Evolutionary conservation across 139 green algal species (phyloP), one percentile per base, ranked within the genome.

Genomic region (Zygnema circumcarinatum): DNA sequence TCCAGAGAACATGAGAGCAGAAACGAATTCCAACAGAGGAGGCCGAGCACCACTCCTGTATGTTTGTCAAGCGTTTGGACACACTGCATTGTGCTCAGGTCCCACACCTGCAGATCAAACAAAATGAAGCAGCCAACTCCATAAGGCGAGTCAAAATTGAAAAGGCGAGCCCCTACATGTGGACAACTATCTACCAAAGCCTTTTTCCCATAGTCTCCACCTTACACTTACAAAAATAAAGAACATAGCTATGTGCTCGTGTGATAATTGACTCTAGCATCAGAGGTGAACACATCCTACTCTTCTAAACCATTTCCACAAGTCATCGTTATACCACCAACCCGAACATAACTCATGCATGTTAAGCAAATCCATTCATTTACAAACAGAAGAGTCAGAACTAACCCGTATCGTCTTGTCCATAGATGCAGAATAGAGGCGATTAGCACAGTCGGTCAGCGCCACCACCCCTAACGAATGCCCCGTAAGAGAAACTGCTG

Each of bases 361-460:
- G n/a, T n/a, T n/a, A n/a, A n/a, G n/a, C n/a, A n/a, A n/a, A n/a
- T n/a, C n/a, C n/a, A n/a, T n/a, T n/a, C n/a, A n/a, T n/a, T n/a
- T n/a, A n/a, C n/a, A n/a, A n/a, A n/a, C n/a, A n/a, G n/a, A n/a
- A n/a, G n/a, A n/a, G n/a, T n/a, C n/a, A n/a, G n/a, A 21, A 68
- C 90, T 1, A 47, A 95, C 93, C 90, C 94, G 93, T 81, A 97
- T 94, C 1, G 31, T 92, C 52, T 95, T 94, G 35, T 83, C 36
- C 38, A 90, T 93, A 84, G 96, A 95, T 35, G 91, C 94, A 2
- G 94, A 95, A 79, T 95, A 95, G 38, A 97, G 86, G 83, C 88
- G 92, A n/a, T 81, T 91, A 38, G 87, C 87, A 0, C 89, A 74
- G 31, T 76, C 76, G 25, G 84, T 75, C 1, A 97, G 74, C n/a